Evolutionary conservation across 2,329 filamentous ascomycete species (phyloP).

Genomic region (Fusarium palustre): DNA sequence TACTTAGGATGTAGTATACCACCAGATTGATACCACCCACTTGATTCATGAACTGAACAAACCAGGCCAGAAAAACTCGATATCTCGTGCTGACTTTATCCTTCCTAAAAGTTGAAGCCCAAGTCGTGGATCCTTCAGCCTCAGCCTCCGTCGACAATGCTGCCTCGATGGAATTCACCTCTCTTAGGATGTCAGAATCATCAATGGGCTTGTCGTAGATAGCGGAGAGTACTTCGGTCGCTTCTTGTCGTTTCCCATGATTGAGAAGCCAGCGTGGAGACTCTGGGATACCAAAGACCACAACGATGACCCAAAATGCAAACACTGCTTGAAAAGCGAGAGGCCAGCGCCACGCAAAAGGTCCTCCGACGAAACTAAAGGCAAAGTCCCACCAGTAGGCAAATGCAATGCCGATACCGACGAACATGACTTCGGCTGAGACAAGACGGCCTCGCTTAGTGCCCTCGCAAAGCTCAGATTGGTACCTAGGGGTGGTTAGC

Average conservation of each 20-base stretch:
- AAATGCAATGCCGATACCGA: conserved; percentile 55
- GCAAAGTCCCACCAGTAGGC: conserved; percentile 58
- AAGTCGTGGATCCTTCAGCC: conserved; percentile 49
- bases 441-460: conserved; percentile 63
- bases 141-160: conserved; percentile 55
- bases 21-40: conserved; percentile 61
- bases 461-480: conserved; percentile 54
- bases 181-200: conserved; percentile 46
- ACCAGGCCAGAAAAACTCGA: conserved; percentile 36
- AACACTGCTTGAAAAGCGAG: conserved; percentile 52
- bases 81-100: conserved; percentile 33
- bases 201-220: conserved; percentile 55
- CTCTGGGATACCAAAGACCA: conserved; percentile 55
- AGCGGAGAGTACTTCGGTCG: conserved; percentile 52
- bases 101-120: conserved; percentile 52
- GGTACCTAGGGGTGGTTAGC: conserved; percentile 31
- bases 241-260: conserved; percentile 52
- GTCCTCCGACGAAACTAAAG: conserved; percentile 48
- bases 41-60: conserved; percentile 53
- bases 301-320: conserved; percentile 49
- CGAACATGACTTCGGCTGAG: conserved; percentile 58
- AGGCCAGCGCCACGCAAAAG: conserved; percentile 44
- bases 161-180: conserved; percentile 55
- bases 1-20: conserved; percentile 53
- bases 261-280: conserved; percentile 57